Evolutionary conservation across 345 rosid genomes (phyloP).

Genomic region (Ceriops zippeliana): DNA sequence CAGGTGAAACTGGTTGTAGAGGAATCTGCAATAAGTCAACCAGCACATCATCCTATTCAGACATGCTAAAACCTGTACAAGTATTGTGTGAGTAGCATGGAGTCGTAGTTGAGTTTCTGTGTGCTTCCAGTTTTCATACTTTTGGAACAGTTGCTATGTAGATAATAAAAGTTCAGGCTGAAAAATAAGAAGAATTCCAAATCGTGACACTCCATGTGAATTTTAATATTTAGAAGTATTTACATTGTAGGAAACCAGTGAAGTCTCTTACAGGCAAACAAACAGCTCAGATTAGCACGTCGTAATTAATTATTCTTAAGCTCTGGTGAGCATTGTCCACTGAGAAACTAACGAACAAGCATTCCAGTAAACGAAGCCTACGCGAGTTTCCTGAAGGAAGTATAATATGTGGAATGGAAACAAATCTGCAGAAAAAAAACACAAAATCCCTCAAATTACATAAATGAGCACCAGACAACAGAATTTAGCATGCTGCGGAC

Average conservation of each 20-base stretch:
- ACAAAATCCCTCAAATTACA: not conserved
- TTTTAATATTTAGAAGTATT: not conserved
- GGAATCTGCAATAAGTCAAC: too few relatives aligned
- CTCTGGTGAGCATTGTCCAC: not conserved
- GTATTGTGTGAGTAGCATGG: too few relatives aligned
- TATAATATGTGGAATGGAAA: not conserved
- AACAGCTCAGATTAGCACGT: too few relatives aligned
- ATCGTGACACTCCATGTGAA: not conserved
- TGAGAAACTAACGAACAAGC: not conserved
- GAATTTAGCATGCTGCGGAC: not conserved
- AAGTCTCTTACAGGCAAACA: not conserved
- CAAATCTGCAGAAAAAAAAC: not conserved
- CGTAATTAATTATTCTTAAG: too few relatives aligned
- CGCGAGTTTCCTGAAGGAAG: not conserved
- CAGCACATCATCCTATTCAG: too few relatives aligned
- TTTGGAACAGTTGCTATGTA: too few relatives aligned
- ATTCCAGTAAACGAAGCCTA: not conserved
- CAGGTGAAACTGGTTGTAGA: too few relatives aligned
- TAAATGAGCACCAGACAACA: conserved; percentile 4
- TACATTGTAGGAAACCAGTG: not conserved
- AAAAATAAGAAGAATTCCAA: not conserved
- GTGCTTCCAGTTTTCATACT: too few relatives aligned
- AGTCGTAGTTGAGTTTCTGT: too few relatives aligned
- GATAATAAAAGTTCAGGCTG: not conserved
- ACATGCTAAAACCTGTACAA: too few relatives aligned